phyloP scores from a whole-genome alignment of 768 basidiomycete species.

The Holtermanniella nyarrowii region DNA sequence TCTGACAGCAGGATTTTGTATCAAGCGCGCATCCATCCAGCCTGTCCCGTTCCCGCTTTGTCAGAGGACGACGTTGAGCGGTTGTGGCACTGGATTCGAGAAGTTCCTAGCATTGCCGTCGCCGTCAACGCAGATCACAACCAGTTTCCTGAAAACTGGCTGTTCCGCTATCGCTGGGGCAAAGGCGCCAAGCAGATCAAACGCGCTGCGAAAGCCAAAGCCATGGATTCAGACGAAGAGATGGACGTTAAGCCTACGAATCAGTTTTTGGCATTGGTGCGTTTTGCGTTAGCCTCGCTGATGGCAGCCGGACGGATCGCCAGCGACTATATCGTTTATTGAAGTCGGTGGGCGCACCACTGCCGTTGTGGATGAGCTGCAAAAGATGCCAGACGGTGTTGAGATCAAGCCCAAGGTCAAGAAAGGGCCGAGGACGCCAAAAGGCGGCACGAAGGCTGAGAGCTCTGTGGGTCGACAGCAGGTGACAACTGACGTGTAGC shows the following conservation, averaged over 20 bases:
- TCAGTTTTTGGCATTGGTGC: slow-evolving; percentile 22
- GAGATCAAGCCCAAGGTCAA: slow-evolving; percentile 32
- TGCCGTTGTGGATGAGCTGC: slow-evolving; percentile 58
- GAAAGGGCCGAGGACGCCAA: slow-evolving; percentile 6
- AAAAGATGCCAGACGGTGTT: slow-evolving; percentile 43
- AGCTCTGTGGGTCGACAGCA: neutral
- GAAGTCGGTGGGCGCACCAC: slow-evolving; percentile 70
- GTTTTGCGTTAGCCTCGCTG: slow-evolving; percentile 1
- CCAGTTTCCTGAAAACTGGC: slow-evolving; percentile 51
- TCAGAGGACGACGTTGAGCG: slow-evolving; percentile 46
- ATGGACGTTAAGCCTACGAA: slow-evolving; percentile 22
- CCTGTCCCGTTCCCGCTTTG: slow-evolving; percentile 54
- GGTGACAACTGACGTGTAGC: too few species aligned
- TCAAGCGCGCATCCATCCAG: slow-evolving; percentile 62
- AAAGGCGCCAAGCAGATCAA: slow-evolving; percentile 34
- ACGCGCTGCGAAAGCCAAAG: slow-evolving; percentile 14
- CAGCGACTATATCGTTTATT: slow-evolving; percentile 63
- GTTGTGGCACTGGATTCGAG: slow-evolving; percentile 49
- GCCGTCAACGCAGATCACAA: slow-evolving; percentile 59
- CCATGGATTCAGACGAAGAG: slow-evolving; percentile 11
- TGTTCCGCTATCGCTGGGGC: slow-evolving; percentile 39
- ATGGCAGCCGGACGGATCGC: slow-evolving; percentile 54
- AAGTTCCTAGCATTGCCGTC: slow-evolving; percentile 56
- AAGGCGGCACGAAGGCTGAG: neutral
- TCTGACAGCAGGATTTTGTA: slow-evolving; percentile 48